Conservation (phyloP, 2,329 filamentous ascomycete species). For the Trichoderma guizhouense region DNA sequence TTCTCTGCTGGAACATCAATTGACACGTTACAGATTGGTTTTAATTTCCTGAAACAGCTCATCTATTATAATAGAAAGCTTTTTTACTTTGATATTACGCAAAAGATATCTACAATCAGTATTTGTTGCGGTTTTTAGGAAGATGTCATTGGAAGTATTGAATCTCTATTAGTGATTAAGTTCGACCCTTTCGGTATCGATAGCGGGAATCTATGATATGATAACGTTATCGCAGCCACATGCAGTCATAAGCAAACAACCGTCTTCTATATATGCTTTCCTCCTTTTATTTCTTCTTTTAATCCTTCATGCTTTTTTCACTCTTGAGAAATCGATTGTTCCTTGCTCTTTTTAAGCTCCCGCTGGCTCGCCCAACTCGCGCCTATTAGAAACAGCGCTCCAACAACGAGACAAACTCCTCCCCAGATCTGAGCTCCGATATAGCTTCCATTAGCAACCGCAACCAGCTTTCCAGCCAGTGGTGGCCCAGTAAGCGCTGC, state of each 20-base stretch:
- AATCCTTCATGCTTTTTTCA: neutral
- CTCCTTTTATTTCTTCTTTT: neutral
- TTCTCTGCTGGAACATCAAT: too few species aligned
- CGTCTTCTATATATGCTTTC: neutral
- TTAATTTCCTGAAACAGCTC: neutral
- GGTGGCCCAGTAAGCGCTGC: slow-evolving; percentile 54
- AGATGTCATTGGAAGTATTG: neutral
- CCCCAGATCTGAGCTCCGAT: slow-evolving; percentile 51
- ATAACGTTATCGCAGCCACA: neutral
- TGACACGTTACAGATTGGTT: neutral
- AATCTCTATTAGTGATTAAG: neutral
- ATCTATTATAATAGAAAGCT: neutral
- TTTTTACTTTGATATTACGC: neutral
- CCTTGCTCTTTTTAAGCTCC: slow-evolving; percentile 19
- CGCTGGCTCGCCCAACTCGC: slow-evolving; percentile 36
- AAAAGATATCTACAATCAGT: neutral
- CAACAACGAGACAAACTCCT: slow-evolving; percentile 43
- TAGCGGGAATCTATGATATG: neutral
- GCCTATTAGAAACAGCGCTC: slow-evolving; percentile 38
- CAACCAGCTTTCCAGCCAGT: slow-evolving; percentile 50
- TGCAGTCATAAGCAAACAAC: neutral
- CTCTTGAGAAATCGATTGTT: neutral
- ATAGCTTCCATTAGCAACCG: slow-evolving; percentile 42
- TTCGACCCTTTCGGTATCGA: neutral
- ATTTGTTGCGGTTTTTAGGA: neutral